A percentile compares a stretch with the other conserved stretches of the same genome.
These are phyloP conservation scores for Mucor racemosus DNA, from an alignment of 371 early-diverging fungal genomes.

Conservation along the genomic window DNA sequence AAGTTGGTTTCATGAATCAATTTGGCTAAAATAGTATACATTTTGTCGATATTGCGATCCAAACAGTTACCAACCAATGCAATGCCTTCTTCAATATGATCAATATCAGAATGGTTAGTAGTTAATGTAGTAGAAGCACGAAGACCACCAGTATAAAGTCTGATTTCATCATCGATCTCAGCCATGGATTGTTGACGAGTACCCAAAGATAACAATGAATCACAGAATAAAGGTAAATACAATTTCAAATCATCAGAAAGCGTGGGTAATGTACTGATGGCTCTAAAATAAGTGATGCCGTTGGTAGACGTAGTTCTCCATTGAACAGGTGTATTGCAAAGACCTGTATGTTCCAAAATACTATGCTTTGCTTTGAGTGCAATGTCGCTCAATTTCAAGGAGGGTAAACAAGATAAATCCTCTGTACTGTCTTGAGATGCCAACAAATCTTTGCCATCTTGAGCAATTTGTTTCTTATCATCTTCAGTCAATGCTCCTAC, in stretches of 20 bases:
- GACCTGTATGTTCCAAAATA: conserved; percentile 68
- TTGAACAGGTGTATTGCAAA: conserved; percentile 68
- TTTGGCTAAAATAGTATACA: conserved; percentile 77
- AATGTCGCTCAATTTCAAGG: conserved; percentile 79
- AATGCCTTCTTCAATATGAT: conserved; percentile 63
- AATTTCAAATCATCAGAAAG: conserved; percentile 70
- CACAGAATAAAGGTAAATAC: conserved; percentile 82
- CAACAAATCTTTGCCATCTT: conserved; percentile 65
- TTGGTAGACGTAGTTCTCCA: conserved; percentile 87
- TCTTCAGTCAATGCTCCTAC: conserved; percentile 60
- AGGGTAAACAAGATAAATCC: conserved; percentile 85
- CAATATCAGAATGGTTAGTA: conserved; percentile 68
- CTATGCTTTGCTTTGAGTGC: conserved; percentile 63
- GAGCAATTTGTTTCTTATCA: conserved; percentile 64
- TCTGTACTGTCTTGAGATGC: conserved; percentile 75
- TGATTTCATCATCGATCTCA: conserved; percentile 87
- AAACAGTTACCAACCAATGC: conserved; percentile 69
- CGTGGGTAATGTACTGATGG: conserved; percentile 67
- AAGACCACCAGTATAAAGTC: conserved; percentile 88
- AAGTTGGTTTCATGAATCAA: conserved; percentile 78
- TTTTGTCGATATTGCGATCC: conserved; percentile 73
- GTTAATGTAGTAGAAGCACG: conserved; percentile 67
- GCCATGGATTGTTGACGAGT: conserved; percentile 77
- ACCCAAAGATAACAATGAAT: conserved; percentile 85
- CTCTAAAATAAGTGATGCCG: conserved; percentile 88